Evolutionary conservation across 202 grass and related monocot genomes (phyloP).

Genomic region (Setaria italica): DNA sequence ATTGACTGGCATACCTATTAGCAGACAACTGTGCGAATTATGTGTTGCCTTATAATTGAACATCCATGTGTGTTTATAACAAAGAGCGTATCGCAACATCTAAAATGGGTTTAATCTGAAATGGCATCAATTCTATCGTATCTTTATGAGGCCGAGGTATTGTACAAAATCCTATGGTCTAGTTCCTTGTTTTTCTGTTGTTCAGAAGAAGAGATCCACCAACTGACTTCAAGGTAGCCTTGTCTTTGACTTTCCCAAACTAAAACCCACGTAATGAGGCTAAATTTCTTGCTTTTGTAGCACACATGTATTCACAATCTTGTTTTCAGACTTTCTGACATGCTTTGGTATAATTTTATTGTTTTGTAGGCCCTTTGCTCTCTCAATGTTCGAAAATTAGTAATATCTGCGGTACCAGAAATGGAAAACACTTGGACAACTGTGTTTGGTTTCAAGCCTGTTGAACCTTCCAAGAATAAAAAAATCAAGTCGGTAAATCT

Average conservation of each 20-base stretch:
- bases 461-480: constrained; percentile 64
- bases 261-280: constrained; percentile 16
- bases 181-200: constrained; percentile 27
- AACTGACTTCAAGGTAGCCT: constrained; percentile 15
- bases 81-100: constrained; percentile 16
- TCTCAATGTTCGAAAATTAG: constrained; percentile 67
- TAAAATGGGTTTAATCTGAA: constrained; percentile 17
- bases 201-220: constrained; percentile 8
- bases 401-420: constrained; percentile 79
- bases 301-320: constrained; percentile 29
- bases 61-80: constrained; percentile 22
- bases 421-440: constrained; percentile 82
- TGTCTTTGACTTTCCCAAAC: constrained; percentile 20
- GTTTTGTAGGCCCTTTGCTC: constrained; percentile 63
- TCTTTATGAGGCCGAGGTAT: constrained; percentile 21
- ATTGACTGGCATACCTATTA: constrained; percentile 30
- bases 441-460: constrained; percentile 81
- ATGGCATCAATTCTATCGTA: constrained; percentile 32
- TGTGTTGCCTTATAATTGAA: constrained; percentile 17
- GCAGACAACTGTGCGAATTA: neutral
- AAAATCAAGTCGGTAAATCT: constrained; percentile 72
- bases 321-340: constrained; percentile 43
- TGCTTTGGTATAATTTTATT: constrained; percentile 50
- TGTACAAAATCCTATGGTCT: constrained; percentile 7
- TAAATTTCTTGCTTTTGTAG: constrained; percentile 24